Percentiles rank a stretch among this genome's conserved stretches.
Conservation (phyloP, 2,329 filamentous ascomycete species). For the Exophiala aquamarina region DNA sequence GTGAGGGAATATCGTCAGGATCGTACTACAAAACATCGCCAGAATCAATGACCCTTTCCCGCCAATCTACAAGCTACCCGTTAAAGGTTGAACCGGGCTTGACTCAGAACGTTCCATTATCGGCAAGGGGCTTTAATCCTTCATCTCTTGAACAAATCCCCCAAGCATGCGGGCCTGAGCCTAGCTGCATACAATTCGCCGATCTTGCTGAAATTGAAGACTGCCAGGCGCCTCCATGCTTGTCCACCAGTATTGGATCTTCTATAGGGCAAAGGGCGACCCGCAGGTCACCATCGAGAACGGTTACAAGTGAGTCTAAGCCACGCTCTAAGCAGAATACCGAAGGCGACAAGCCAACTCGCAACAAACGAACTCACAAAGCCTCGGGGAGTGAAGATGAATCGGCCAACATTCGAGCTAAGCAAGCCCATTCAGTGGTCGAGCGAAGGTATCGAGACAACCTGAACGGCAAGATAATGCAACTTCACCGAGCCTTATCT, state of each 20-base stretch:
- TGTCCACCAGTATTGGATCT: not conserved
- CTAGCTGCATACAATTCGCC: constrained; percentile 14
- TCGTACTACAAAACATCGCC: constrained; percentile 7
- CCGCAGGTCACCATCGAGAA: not conserved
- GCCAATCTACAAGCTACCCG: constrained; percentile 7
- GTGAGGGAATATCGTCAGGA: constrained; percentile 10
- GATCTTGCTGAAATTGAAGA: constrained; percentile 20
- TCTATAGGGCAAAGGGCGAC: not conserved
- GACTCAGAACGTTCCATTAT: constrained; percentile 5
- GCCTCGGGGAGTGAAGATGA: constrained; percentile 17
- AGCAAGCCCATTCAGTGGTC: constrained; percentile 28
- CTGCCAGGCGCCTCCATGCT: constrained; percentile 10
- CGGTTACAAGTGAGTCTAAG: not conserved
- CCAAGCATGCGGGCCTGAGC: constrained; percentile 10
- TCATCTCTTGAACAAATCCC: constrained; percentile 1
- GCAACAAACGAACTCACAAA: constrained; percentile 18
- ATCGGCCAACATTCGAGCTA: constrained; percentile 17
- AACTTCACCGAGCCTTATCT: constrained; percentile 24
- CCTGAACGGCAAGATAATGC: constrained; percentile 28
- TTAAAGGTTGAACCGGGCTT: constrained; percentile 16
- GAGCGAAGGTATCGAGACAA: constrained; percentile 29
- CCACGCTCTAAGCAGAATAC: not conserved
- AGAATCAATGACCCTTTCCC: constrained; percentile 4
- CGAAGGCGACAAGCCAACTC: constrained; percentile 12
- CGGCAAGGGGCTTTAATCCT: not conserved